A percentile compares a stretch with the other conserved stretches of the same genome.
These are phyloP conservation scores for Phytophthora podocarpi DNA, from an alignment of 352 stramenopile genomes.

Conservation along the genomic window DNA sequence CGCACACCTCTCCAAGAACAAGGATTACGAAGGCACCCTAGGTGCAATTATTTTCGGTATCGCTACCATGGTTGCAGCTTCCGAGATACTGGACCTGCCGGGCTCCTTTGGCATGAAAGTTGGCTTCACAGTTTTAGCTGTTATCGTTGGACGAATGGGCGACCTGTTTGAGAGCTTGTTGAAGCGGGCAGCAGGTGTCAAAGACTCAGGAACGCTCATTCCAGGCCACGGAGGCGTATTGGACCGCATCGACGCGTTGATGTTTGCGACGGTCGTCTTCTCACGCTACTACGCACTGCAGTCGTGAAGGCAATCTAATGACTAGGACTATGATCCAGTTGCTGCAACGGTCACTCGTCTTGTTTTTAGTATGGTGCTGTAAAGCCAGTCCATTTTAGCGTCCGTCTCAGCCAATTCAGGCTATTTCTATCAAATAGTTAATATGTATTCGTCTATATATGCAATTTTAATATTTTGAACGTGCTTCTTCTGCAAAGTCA, in stretches of 20 bases:
- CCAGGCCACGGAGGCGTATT: constrained; percentile 95
- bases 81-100: constrained; percentile 64
- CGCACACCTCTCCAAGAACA: constrained; percentile 93
- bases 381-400: no score
- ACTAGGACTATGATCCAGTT: no score
- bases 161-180: constrained; percentile 96
- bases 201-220: constrained; percentile 94
- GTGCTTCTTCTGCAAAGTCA: no score
- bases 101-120: constrained; percentile 80
- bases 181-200: constrained; percentile 94
- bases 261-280: constrained; percentile 84
- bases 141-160: constrained; percentile 93
- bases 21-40: constrained; percentile 95
- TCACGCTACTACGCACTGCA: no score
- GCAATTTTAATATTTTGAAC: no score
- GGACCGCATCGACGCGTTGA: constrained; percentile 94
- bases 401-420: background rate
- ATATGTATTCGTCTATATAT: background rate
- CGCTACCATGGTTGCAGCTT: constrained; percentile 79
- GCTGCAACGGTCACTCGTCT: no score
- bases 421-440: background rate
- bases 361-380: no score
- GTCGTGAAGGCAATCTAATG: no score
- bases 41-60: constrained; percentile 81
- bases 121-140: constrained; percentile 85